These are phyloP conservation scores for Candida anglica DNA, from an alignment of 805 yeast species.

Conservation along the genomic window DNA sequence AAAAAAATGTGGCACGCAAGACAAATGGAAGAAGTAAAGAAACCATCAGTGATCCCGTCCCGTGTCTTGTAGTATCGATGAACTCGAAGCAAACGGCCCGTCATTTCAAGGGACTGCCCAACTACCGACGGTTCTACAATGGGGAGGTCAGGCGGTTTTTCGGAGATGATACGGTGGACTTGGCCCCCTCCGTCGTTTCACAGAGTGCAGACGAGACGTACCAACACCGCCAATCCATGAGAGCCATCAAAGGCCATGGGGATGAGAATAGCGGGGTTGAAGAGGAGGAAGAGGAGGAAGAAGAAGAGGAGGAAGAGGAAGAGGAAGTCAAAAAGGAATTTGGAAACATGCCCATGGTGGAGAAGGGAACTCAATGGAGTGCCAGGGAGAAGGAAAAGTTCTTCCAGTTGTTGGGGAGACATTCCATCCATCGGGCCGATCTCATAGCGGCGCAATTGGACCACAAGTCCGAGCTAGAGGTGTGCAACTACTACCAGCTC, in stretches of 20 bases:
- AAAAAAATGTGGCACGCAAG: too few relatives aligned
- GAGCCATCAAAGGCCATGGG: neutral
- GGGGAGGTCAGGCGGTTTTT: conserved; percentile 21
- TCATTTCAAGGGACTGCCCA: conserved; percentile 21
- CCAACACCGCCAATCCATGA: neutral
- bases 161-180: neutral
- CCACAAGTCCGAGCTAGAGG: conserved; percentile 40
- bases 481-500: conserved; percentile 40
- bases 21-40: too few relatives aligned
- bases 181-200: neutral
- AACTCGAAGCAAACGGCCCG: too few relatives aligned
- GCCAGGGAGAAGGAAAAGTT: conserved; percentile 47
- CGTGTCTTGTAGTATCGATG: too few relatives aligned
- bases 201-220: conserved; percentile 2
- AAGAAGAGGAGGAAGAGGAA: neutral
- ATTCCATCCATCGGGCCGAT: conserved; percentile 46
- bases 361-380: conserved; percentile 41
- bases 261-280: neutral
- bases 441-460: conserved; percentile 34
- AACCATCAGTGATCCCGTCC: too few relatives aligned
- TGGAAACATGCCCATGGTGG: neutral
- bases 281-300: neutral
- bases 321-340: neutral
- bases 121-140: conserved; percentile 24
- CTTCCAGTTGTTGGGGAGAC: conserved; percentile 46